A percentile compares a stretch with the other conserved stretches of the same genome.
phyloP scores from a whole-genome alignment of 2,329 filamentous ascomycete species.

The Pseudomassariella vexata region DNA sequence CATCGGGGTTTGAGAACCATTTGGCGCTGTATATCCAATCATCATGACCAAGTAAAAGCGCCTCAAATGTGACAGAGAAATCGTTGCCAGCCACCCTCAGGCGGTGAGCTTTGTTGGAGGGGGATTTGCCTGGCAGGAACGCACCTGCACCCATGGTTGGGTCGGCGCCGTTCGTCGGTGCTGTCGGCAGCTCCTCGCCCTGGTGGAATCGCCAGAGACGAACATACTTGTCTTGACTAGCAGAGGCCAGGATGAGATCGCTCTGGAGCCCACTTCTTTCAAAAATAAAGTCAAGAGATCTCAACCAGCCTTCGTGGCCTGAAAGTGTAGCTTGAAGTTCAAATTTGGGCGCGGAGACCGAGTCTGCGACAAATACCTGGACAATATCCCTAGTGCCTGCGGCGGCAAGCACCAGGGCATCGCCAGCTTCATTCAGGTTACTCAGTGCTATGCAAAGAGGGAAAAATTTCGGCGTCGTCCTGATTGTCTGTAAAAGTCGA shows the following conservation, averaged over 20 bases:
- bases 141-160: conserved; percentile 52
- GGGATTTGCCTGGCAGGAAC: conserved; percentile 60
- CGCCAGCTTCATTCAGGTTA: conserved; percentile 44
- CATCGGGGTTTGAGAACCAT: conserved; percentile 56
- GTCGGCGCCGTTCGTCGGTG: conserved; percentile 47
- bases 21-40: conserved; percentile 94
- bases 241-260: conserved; percentile 81
- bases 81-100: conserved; percentile 57
- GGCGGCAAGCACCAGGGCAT: conserved; percentile 66
- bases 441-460: conserved; percentile 71
- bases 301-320: conserved; percentile 93
- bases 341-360: conserved; percentile 44
- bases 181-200: conserved; percentile 59
- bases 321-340: conserved; percentile 68
- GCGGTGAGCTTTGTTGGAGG: conserved; percentile 85
- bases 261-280: conserved; percentile 49
- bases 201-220: conserved; percentile 83
- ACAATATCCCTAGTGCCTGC: conserved; percentile 79
- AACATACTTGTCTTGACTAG: conserved; percentile 96
- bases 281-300: conserved; percentile 71
- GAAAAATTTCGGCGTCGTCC: conserved; percentile 72
- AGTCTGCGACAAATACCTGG: conserved; percentile 67
- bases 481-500: conserved; percentile 63
- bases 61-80: conserved; percentile 87
- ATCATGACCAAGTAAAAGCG: conserved; percentile 87